Evolutionary conservation across 148 eudicot species (phyloP).

Genomic region (Dysphania ambrosioides): DNA sequence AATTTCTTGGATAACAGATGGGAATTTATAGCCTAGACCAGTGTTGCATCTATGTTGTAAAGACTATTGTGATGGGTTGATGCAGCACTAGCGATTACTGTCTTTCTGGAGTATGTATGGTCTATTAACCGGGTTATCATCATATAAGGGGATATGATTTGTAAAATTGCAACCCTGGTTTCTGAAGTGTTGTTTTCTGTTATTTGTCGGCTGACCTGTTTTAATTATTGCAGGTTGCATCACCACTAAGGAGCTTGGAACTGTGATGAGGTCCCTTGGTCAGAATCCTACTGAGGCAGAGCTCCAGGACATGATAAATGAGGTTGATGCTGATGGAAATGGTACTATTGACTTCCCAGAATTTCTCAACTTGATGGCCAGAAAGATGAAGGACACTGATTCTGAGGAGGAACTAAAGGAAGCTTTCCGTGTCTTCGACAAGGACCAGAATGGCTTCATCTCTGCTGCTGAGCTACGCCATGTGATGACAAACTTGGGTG

Average conservation of each 20-base stretch:
- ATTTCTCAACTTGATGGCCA: constrained; percentile 74
- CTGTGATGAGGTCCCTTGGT: constrained; percentile 80
- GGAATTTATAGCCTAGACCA: neutral
- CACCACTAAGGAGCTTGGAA: constrained; percentile 85
- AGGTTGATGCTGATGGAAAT: constrained; percentile 68
- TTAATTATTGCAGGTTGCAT: constrained; percentile 49
- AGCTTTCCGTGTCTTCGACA: constrained; percentile 80
- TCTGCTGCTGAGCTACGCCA: constrained; percentile 86
- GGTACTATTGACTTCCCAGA: constrained; percentile 80
- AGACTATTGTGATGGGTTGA: neutral
- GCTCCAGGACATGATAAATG: constrained; percentile 76
- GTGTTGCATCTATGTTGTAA: neutral
- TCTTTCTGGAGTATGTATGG: no score
- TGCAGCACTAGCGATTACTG: no score
- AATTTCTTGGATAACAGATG: no score
- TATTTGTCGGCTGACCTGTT: neutral
- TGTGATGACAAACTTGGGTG: constrained; percentile 82
- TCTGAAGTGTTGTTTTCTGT: neutral
- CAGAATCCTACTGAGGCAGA: constrained; percentile 87
- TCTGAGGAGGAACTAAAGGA: constrained; percentile 82
- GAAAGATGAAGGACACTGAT: constrained; percentile 81
- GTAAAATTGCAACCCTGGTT: neutral
- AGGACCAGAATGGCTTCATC: constrained; percentile 79
- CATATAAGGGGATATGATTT: neutral
- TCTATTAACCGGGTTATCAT: neutral